Evolutionary conservation across 116 monocot genomes (phyloP).

Genomic region (Trichopus zeylanicus): DNA sequence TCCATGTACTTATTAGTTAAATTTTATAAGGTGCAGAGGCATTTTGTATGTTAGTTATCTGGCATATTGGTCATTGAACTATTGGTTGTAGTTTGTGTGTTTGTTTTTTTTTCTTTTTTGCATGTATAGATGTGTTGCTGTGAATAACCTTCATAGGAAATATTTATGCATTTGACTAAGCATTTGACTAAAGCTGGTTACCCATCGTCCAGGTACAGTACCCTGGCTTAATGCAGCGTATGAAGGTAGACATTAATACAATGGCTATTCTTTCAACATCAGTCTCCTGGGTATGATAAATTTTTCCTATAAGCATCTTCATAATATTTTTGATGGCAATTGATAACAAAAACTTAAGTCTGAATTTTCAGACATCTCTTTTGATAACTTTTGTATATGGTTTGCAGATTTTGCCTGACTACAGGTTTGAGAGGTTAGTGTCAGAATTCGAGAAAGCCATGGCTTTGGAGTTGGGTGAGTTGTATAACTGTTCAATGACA

Average conservation of each 20-base stretch:
- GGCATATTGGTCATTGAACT: too few relatives aligned
- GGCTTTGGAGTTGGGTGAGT: slow-evolving; percentile 75
- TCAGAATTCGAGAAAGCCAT: slow-evolving; percentile 74
- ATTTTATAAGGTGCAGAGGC: too few relatives aligned
- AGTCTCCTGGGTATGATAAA: slow-evolving; percentile 62
- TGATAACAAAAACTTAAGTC: not conserved
- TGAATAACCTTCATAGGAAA: not conserved
- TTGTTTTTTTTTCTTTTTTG: too few relatives aligned
- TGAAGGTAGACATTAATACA: slow-evolving; percentile 78
- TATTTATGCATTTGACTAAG: not conserved
- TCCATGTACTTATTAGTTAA: too few relatives aligned
- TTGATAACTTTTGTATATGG: not conserved
- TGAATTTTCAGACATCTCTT: not conserved
- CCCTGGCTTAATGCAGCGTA: slow-evolving; percentile 74
- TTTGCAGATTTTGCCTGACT: slow-evolving; percentile 85
- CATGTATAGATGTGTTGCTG: too few relatives aligned
- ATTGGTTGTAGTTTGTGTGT: too few relatives aligned
- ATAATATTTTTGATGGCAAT: not conserved
- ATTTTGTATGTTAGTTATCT: too few relatives aligned
- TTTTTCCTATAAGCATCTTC: not conserved
- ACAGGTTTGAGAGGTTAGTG: slow-evolving; percentile 66
- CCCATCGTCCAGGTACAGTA: slow-evolving; percentile 66
- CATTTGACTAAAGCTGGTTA: not conserved
- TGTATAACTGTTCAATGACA: too few relatives aligned
- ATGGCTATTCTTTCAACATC: slow-evolving; percentile 77